phyloP scores from a whole-genome alignment of 345 rosid species.

The Syzygium aqueum region DNA sequence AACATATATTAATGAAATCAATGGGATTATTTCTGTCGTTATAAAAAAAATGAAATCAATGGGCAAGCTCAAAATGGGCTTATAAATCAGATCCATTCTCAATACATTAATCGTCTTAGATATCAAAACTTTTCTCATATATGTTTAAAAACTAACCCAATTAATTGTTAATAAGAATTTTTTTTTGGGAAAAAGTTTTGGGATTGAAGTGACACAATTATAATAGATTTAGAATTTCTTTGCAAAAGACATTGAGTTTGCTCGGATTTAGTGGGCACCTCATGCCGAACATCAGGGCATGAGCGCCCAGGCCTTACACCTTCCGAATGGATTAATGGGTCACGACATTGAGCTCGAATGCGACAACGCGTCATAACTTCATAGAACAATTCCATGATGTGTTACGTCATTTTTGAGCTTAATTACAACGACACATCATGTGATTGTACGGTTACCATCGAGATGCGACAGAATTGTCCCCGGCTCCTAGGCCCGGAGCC shows the following conservation, averaged over 20 bases:
- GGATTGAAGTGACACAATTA: too few relatives aligned
- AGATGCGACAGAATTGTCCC: background rate
- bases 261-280: background rate
- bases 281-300: background rate
- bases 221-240: too few relatives aligned
- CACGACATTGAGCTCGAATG: background rate
- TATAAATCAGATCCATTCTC: background rate
- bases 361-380: background rate
- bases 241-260: background rate
- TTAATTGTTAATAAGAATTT: too few relatives aligned
- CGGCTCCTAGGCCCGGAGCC: too few relatives aligned
- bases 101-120: too few relatives aligned
- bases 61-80: background rate
- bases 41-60: background rate
- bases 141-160: too few relatives aligned
- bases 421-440: background rate
- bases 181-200: too few relatives aligned
- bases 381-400: background rate
- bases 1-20: background rate
- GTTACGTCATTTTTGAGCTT: background rate
- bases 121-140: too few relatives aligned
- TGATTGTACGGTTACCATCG: background rate
- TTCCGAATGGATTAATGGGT: background rate
- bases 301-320: background rate
- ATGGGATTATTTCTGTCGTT: too few relatives aligned